These are phyloP conservation scores for Magnusiomyces suaveolens DNA, from an alignment of 1,139 yeast genomes.

Conservation along the genomic window DNA sequence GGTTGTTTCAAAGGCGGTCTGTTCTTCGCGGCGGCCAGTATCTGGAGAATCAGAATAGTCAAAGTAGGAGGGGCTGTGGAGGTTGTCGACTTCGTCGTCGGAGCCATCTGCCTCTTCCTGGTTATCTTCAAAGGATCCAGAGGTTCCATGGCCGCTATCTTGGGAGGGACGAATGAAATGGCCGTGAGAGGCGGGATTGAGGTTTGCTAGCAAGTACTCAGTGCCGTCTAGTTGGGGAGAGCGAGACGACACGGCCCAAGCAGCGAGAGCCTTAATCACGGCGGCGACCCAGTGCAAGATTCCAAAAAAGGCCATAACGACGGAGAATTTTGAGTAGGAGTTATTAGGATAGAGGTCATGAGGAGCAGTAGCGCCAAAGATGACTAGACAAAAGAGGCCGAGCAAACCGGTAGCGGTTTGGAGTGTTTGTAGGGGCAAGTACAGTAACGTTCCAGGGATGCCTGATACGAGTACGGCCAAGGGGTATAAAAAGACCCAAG, in stretches of 20 bases:
- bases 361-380: constrained; percentile 54
- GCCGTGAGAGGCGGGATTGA: constrained; percentile 12
- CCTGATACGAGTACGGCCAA: constrained; percentile 50
- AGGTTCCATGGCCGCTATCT: constrained; percentile 24
- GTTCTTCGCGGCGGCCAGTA: not conserved
- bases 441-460: constrained; percentile 48
- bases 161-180: constrained; percentile 18
- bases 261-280: constrained; percentile 35
- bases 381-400: constrained; percentile 49
- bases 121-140: not conserved
- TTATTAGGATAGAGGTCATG: constrained; percentile 65
- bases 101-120: constrained; percentile 1
- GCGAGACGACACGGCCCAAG: constrained; percentile 32
- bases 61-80: constrained; percentile 4
- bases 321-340: constrained; percentile 53
- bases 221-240: constrained; percentile 32
- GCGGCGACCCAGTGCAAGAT: constrained; percentile 49
- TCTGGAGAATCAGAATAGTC: constrained; percentile 10
- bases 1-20: constrained; percentile 8
- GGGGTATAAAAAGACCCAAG: constrained; percentile 60
- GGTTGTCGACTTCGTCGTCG: constrained; percentile 11
- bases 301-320: constrained; percentile 47
- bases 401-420: constrained; percentile 41
- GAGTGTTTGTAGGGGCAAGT: constrained; percentile 46
- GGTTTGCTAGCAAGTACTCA: constrained; percentile 26